Conservation (phyloP, 306 rosid species). For the Pterocarpus macrocarpus region DNA sequence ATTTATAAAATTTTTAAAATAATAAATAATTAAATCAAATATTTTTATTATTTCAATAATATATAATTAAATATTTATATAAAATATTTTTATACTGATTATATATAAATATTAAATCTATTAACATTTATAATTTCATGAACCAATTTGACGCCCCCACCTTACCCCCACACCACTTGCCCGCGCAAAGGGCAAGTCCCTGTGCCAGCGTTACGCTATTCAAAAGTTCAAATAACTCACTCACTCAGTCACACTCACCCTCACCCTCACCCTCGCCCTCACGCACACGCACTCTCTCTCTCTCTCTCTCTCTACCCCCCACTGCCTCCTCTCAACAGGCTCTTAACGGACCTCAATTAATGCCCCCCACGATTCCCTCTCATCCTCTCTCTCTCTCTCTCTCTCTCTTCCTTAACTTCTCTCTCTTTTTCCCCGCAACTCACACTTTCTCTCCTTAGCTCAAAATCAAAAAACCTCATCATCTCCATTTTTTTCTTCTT, state of each 20-base stretch:
- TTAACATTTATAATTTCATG: too few relatives aligned
- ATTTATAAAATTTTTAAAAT: too few relatives aligned
- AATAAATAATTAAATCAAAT: too few relatives aligned
- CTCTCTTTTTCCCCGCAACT: not conserved
- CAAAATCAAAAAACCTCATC: not conserved
- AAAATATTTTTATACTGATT: too few relatives aligned
- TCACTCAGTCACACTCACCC: not conserved
- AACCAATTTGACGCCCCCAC: not conserved
- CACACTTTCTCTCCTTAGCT: constrained; percentile 26
- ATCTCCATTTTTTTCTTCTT: constrained; percentile 10
- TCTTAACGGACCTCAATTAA: constrained; percentile 57
- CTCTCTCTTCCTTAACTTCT: not conserved
- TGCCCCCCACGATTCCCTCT: not conserved
- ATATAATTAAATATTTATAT: too few relatives aligned
- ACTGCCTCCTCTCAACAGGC: constrained; percentile 7
- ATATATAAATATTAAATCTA: too few relatives aligned
- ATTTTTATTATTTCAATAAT: too few relatives aligned
- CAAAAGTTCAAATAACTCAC: not conserved
- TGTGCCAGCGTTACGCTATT: constrained; percentile 43
- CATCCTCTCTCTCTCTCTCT: not conserved
- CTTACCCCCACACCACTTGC: not conserved
- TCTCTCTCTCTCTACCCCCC: constrained; percentile 37
- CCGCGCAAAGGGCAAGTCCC: constrained; percentile 43
- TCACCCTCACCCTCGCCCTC: not conserved
- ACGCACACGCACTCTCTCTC: constrained; percentile 15